phyloP scores from a whole-genome alignment of 2,329 filamentous ascomycete genomes.

The Trichoderma sp. region DNA sequence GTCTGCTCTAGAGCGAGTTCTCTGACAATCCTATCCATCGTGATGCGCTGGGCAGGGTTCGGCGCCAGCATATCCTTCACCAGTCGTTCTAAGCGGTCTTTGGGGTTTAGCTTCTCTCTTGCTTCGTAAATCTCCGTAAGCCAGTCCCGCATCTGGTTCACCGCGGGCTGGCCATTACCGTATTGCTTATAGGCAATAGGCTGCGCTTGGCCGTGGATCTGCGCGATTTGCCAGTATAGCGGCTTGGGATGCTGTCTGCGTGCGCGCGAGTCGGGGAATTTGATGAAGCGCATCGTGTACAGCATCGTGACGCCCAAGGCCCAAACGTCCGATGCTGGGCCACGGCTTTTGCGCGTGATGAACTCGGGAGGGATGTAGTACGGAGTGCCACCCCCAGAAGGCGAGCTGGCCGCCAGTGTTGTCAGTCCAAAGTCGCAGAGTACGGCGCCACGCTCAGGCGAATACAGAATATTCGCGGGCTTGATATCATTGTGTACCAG shows the following conservation, averaged over 20 bases:
- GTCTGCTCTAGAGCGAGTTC: slow-evolving; percentile 39
- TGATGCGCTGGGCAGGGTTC: slow-evolving; percentile 50
- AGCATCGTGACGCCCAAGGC: slow-evolving; percentile 59
- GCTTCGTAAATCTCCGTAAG: slow-evolving; percentile 51
- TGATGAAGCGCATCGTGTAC: slow-evolving; percentile 54
- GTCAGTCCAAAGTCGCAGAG: slow-evolving; percentile 60
- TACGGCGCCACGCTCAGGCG: slow-evolving; percentile 54
- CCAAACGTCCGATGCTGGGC: slow-evolving; percentile 56
- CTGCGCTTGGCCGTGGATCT: slow-evolving; percentile 44
- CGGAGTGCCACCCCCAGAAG: slow-evolving; percentile 54
- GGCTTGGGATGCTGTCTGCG: slow-evolving; percentile 46
- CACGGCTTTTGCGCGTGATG: slow-evolving; percentile 52
- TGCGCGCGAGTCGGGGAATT: slow-evolving; percentile 52
- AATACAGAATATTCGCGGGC: slow-evolving; percentile 60
- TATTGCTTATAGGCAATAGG: slow-evolving; percentile 33
- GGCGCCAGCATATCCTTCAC: slow-evolving; percentile 54
- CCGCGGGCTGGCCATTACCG: slow-evolving; percentile 41
- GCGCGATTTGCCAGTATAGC: slow-evolving; percentile 57
- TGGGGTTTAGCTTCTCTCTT: slow-evolving; percentile 42
- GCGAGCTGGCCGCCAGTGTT: slow-evolving; percentile 44
- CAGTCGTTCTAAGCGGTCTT: slow-evolving; percentile 50
- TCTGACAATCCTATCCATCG: slow-evolving; percentile 49
- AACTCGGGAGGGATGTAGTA: slow-evolving; percentile 62
- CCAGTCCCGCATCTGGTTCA: slow-evolving; percentile 55
- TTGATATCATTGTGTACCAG: slow-evolving; percentile 62